These are phyloP conservation scores for Trypanosoma conorhini DNA, from an alignment of 208 protist genomes.

Conservation along the genomic window DNA sequence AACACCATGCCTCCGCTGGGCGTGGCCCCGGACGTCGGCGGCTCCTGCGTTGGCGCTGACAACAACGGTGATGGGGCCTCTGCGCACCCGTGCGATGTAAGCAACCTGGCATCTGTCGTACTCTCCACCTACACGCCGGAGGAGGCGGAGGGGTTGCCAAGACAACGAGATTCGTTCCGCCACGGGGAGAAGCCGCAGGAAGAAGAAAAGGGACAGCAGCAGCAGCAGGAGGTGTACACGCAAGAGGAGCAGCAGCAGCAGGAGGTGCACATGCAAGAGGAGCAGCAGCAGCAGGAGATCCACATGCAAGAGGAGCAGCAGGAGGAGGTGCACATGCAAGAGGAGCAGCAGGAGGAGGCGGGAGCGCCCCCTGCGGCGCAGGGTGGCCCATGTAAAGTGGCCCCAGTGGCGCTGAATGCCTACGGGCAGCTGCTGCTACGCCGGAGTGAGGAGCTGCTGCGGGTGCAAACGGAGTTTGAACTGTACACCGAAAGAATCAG, in stretches of 20 bases:
- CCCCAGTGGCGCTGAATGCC: background rate
- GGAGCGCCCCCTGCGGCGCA: background rate
- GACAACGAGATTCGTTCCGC: background rate
- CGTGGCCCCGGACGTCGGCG: background rate
- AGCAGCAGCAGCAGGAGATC: no score
- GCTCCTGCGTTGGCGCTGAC: background rate
- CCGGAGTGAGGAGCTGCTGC: background rate
- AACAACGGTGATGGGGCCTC: background rate
- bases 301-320: no score
- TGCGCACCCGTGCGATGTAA: background rate
- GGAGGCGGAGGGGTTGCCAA: background rate
- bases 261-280: no score
- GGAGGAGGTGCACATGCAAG: no score
- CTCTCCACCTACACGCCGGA: background rate
- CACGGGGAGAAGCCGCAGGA: background rate
- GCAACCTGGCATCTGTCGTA: background rate
- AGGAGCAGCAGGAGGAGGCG: background rate
- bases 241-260: no score
- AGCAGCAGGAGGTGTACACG: no score
- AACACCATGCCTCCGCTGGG: background rate
- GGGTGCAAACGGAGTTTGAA: background rate
- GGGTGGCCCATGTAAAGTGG: no score
- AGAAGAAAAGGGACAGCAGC: background rate
- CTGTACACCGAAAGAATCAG: background rate
- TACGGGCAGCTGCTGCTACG: background rate